Evolutionary conservation across 2,329 filamentous ascomycete species (phyloP), one percentile per base, ranked within the genome.

Genomic region (Pseudogymnoascus sp.): DNA sequence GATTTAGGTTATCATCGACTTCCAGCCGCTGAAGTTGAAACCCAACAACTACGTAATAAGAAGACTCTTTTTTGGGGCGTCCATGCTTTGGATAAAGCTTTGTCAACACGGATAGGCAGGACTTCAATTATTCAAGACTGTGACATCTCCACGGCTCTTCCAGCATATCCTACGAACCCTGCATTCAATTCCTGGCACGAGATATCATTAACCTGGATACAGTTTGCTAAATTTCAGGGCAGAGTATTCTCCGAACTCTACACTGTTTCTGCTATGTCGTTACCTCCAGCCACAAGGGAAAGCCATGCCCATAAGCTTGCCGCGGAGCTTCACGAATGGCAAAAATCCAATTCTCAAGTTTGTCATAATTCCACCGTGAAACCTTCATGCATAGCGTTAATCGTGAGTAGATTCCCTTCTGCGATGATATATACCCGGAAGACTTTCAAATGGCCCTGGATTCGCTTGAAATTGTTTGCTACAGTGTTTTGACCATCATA

Each of bases 101-200:
- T 67, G 1, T 64, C 64, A 5, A 42, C 66, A 19, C 56, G 66
- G n/a, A 62, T 67, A n/a, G 66, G 66, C 2, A 61, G 64, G 14
- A 61, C 64, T 44, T 61, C 61, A 13, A 50, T 66, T 10, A 53
- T 67, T 19, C 66, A 67, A 61, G 65, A 66, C 35, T 65, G 65
- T 59, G 66, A 67, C 37, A 64, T 67, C 19, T 67, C 64, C 38
- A 67, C 61, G 13, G 59, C 10, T 44, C 50, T 6, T 19, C 62
- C 29, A 33, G 29, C 2, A 16, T 60, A 6, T 31, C 63, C 16
- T 38, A 38, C 14, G 26, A 63, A 42, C 59, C 61, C 31, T 31
- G 47, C 7, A 24, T 59, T 42, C 24, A 63, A 19, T 47, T 56
- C 21, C 42, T 65, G 44, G 64, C 65, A 38, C 42, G 38, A 10